Conservation (phyloP, 495 filamentous ascomycete genomes). For the Schizothecium vesticola region DNA sequence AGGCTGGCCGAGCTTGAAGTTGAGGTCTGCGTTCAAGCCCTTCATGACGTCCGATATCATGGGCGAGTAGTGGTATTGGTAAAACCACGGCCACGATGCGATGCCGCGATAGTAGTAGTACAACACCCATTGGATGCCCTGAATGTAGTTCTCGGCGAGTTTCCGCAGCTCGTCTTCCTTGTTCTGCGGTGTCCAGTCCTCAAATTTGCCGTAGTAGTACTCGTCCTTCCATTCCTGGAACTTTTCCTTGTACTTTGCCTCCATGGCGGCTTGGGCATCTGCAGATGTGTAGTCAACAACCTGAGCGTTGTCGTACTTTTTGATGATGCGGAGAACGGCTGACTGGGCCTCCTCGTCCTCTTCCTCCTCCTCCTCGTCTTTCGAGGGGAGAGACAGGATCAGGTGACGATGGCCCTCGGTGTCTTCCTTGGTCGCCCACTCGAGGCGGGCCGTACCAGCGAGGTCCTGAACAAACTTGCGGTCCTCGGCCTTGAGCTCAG, state of each 20-base stretch:
- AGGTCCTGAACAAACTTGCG: slow-evolving; percentile 88
- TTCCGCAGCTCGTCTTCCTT: slow-evolving; percentile 76
- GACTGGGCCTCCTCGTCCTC: slow-evolving; percentile 76
- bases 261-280: slow-evolving; percentile 68
- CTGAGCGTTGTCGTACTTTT: slow-evolving; percentile 83
- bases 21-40: slow-evolving; percentile 78
- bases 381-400: slow-evolving; percentile 56
- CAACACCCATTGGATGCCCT: slow-evolving; percentile 96
- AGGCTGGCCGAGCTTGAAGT: slow-evolving; percentile 89
- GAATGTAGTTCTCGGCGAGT: slow-evolving; percentile 92
- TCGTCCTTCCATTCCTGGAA: slow-evolving; percentile 90
- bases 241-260: slow-evolving; percentile 77
- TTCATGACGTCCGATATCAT: slow-evolving; percentile 88
- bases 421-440: slow-evolving; percentile 75
- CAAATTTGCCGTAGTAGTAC: slow-evolving; percentile 87
- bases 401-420: slow-evolving; percentile 77
- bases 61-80: slow-evolving; percentile 91
- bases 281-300: slow-evolving; percentile 73
- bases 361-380: slow-evolving; percentile 58
- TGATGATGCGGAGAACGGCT: slow-evolving; percentile 77
- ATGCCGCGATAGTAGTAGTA: slow-evolving; percentile 98
- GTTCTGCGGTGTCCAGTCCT: slow-evolving; percentile 66
- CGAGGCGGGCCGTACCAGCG: slow-evolving; percentile 71
- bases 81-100: slow-evolving; percentile 98
- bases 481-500: slow-evolving; percentile 73